Base-by-base conservation (phyloP, 805 yeast genomes). In the Yarrowia sp. region DNA sequence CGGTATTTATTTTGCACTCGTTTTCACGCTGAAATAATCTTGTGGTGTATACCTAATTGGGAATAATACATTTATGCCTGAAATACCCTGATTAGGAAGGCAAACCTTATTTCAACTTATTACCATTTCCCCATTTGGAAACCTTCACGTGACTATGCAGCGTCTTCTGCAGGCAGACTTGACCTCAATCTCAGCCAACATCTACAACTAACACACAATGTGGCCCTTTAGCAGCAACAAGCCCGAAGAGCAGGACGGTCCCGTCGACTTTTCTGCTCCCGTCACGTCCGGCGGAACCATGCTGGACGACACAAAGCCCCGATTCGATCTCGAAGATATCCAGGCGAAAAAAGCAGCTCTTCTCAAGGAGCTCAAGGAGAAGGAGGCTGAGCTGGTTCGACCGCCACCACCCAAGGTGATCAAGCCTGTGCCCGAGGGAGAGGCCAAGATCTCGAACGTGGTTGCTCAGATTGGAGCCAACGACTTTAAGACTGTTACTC, bases 401-500 rank as follows among this genome's bases (percentile, higher is more conserved):
- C 51, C 63, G 12, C 63, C 63, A 21, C 41, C 51, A 4, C 63
- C 63, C 22, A 30, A 58, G 41, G 24, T 58, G 17, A 19, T n/a
- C 32, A 58, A 58, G 41, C 63, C 63, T 8, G 63, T 58, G 17
- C 63, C 63, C n/a, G 51, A 58, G 22, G 63, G 63, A 3, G 63
- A 58, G 4, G 63, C 63, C 51, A 28, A 30, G 17, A 51, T 58
- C 32, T 41, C 51, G 14, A 58, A 58, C 7, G 56, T 61, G 33
- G 46, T 61, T 24, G 22, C 41, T 4, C 65, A 54, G 43, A 68
- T 76, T 21, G 58, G 67, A 12, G 33, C 62, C 2, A 72, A 72
- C 35, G 79, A 76, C 67, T 76, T 76, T 66, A 67, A 70, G 63
- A 62, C 70, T 12, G 62, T 74, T 36, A 70, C 71, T 40, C 67